Evolutionary conservation across 2,329 filamentous ascomycete species (phyloP).

Genomic region (Orbilia brochopaga): DNA sequence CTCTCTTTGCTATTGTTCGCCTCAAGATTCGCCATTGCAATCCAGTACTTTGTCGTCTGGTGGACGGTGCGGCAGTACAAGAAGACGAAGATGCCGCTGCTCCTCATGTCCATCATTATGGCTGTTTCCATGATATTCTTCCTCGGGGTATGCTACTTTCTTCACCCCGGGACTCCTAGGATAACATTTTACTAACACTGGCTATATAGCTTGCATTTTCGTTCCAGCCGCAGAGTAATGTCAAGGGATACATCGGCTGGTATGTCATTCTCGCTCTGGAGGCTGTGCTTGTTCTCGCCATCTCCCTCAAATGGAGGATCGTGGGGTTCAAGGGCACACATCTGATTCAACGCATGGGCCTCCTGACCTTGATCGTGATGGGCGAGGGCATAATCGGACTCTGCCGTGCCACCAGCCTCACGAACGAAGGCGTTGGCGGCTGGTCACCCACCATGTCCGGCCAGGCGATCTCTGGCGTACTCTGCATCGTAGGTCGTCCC

Average conservation of each 20-base stretch:
- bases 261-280: conserved; percentile 66
- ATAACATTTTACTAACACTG: neutral
- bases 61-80: conserved; percentile 59
- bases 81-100: conserved; percentile 58
- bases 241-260: conserved; percentile 57
- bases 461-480: conserved; percentile 51
- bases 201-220: conserved; percentile 47
- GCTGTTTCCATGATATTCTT: conserved; percentile 39
- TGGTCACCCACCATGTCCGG: conserved; percentile 52
- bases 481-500: conserved; percentile 54
- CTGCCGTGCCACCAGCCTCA: conserved; percentile 63
- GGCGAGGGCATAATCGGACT: conserved; percentile 71
- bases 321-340: conserved; percentile 69
- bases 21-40: conserved; percentile 63
- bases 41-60: conserved; percentile 63
- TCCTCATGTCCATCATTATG: conserved; percentile 45
- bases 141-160: conserved; percentile 40
- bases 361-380: conserved; percentile 71
- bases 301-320: conserved; percentile 65
- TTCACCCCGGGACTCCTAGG: neutral
- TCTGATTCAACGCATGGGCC: conserved; percentile 68
- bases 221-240: conserved; percentile 22
- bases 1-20: conserved; percentile 59
- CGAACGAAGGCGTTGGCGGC: conserved; percentile 32
- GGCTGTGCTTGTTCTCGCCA: conserved; percentile 62